phyloP scores from a whole-genome alignment of 192 early-diverging fungal genomes.

The Entomortierella parvispora region DNA sequence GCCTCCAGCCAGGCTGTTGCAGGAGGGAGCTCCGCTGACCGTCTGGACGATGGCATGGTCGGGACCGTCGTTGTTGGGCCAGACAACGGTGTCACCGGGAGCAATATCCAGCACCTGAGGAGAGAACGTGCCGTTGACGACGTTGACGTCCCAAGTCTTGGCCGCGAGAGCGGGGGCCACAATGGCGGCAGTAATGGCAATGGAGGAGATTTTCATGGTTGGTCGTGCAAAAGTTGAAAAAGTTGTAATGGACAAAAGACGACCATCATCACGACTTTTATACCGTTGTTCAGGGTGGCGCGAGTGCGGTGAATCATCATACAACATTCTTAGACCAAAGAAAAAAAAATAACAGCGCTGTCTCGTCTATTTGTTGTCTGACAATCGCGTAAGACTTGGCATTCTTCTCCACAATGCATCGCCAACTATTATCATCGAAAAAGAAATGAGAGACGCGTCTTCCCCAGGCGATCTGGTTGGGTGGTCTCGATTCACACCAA shows the following conservation, averaged over 20 bases:
- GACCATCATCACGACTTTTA: not conserved
- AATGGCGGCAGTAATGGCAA: constrained; percentile 6
- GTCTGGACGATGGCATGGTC: constrained; percentile 33
- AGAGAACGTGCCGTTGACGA: constrained; percentile 18
- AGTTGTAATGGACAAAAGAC: not conserved
- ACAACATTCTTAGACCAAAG: no score
- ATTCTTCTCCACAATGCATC: no score
- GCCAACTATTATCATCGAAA: no score
- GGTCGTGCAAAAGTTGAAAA: not conserved
- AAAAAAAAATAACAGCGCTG: no score
- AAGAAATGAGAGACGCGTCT: no score
- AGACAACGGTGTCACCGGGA: constrained; percentile 27
- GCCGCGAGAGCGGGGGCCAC: constrained; percentile 27
- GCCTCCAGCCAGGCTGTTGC: constrained; percentile 14
- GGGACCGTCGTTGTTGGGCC: constrained; percentile 24
- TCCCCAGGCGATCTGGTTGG: no score
- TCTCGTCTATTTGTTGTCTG: no score
- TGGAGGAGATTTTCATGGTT: constrained; percentile 16
- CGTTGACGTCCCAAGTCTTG: constrained; percentile 29
- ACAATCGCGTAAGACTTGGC: no score
- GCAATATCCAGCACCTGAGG: constrained; percentile 26
- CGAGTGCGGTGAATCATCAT: no score
- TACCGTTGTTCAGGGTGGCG: not conserved
- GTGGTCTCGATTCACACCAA: no score
- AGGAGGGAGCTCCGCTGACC: constrained; percentile 2